These are phyloP conservation scores for Lichtheimia ornata DNA, from an alignment of 371 early-diverging fungal genomes.

Conservation along the genomic window DNA sequence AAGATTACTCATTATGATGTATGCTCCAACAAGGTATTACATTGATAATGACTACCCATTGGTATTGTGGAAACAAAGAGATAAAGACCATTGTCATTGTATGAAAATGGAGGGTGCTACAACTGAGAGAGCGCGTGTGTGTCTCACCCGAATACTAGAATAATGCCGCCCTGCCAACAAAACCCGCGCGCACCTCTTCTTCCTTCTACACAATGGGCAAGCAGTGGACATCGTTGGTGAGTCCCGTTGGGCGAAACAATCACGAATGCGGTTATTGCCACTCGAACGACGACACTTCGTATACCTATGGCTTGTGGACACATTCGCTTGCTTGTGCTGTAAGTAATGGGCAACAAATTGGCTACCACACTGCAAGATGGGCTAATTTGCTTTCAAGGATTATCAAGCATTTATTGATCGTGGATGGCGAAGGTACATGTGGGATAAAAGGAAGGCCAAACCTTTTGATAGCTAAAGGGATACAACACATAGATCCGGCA, in stretches of 20 bases:
- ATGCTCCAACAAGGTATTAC: too few species aligned
- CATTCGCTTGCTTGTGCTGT: constrained; percentile 48
- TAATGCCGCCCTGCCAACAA: too few species aligned
- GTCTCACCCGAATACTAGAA: too few species aligned
- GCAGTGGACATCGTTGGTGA: not conserved
- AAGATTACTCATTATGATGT: too few species aligned
- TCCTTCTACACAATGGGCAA: too few species aligned
- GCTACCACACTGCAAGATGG: not conserved
- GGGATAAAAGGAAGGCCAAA: constrained; percentile 48
- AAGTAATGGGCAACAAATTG: not conserved
- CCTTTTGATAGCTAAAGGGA: constrained; percentile 26
- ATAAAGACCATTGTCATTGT: too few species aligned
- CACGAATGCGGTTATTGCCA: constrained; percentile 61
- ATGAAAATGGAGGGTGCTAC: too few species aligned
- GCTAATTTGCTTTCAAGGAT: constrained; percentile 35
- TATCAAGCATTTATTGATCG: constrained; percentile 69
- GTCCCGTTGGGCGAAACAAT: constrained; percentile 9
- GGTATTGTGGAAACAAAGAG: too few species aligned
- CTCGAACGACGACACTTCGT: constrained; percentile 35
- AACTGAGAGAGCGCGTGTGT: too few species aligned
- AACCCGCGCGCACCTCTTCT: too few species aligned
- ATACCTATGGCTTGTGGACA: constrained; percentile 58
- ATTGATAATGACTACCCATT: too few species aligned
- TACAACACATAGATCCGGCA: constrained; percentile 54
- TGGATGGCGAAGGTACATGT: constrained; percentile 68